Conservation (phyloP, 2,329 filamentous ascomycete genomes). For the Aspergillus sp. region DNA sequence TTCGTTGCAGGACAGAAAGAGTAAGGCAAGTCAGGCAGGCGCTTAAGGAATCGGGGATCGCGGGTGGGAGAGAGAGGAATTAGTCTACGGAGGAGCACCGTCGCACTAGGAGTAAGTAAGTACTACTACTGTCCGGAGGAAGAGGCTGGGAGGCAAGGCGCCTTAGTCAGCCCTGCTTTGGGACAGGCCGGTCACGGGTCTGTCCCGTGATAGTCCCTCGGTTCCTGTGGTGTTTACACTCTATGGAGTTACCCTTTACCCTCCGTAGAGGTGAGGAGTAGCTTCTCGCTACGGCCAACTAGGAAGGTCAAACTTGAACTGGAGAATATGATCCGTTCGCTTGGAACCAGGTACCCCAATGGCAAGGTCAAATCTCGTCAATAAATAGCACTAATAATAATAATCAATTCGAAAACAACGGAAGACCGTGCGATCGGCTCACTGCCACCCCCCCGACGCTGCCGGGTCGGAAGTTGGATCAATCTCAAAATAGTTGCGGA, state of each 20-base stretch:
- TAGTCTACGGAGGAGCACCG: background rate
- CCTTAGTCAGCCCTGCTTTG: conserved; percentile 6
- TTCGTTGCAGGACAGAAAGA: background rate
- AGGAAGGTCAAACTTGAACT: too few relatives aligned
- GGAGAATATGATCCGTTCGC: too few relatives aligned
- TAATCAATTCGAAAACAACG: background rate
- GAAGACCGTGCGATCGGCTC: background rate
- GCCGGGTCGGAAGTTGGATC: conserved; percentile 1
- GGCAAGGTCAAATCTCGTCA: too few relatives aligned
- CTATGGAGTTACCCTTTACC: too few relatives aligned
- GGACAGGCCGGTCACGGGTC: too few relatives aligned
- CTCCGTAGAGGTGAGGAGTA: too few relatives aligned
- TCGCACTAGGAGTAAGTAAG: background rate
- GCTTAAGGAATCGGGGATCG: conserved; percentile 1
- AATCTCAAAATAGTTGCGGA: conserved; percentile 8
- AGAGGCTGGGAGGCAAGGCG: conserved; percentile 3
- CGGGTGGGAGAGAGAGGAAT: background rate
- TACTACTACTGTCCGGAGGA: background rate
- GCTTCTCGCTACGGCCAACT: too few relatives aligned
- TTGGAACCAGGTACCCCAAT: too few relatives aligned
- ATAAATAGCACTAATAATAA: too few relatives aligned
- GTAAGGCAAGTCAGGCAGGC: background rate
- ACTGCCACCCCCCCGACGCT: background rate
- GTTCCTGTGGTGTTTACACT: too few relatives aligned
- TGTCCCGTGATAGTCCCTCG: too few relatives aligned